Base-by-base conservation (phyloP, 257 asterid species). In the Nicotiana attenuata region DNA sequence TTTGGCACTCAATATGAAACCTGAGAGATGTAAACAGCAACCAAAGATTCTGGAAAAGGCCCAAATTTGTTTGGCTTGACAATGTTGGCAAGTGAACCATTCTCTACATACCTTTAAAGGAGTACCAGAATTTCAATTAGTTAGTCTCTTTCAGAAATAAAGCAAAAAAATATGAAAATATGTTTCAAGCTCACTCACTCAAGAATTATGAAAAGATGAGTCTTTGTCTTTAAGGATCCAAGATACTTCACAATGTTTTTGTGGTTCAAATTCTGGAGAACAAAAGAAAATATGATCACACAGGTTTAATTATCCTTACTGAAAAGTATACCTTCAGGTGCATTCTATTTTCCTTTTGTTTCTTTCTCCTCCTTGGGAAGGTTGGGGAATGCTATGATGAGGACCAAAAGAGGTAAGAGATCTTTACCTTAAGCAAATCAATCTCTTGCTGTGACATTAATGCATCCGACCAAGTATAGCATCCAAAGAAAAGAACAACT, bases 61-160 rank as follows among this genome's bases (percentile, higher is more conserved):
- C 99, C 99, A 87, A 96, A 96, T 86, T 96, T 96, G 86, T 93
- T 96, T 81, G 99, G 99, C 88, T 94, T 96, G 82, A 96, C 93
- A 65, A 94, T 96, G 86, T 94, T 94, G 82, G 98, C 99, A 81
- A 96, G 97, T 65, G 99, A 94, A 69, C 99, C 99, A 87, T 96
- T 96, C 91, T 96, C 99, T 89, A 96, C 98, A 75, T 93, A 96
- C 92, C 99, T 96, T 89, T 81, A 76, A 15, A 55, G 75, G 16
- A 87, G 79, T 24, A 47, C 47, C 79, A 47, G 50, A 73, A 47
- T 24, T 69, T 73, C 78, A 71, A 19, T 31, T 73, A 47, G 60
- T 47, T 47, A 73, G 79, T 73, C 50, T 73, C 79, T 33, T 73
- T 73, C 20, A 15, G 41, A 22, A 47, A 45, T 47, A 45, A 14